Percentiles rank a stretch among this genome's conserved stretches.
Evolutionary conservation across 805 yeast genomes (phyloP).

Genomic region (Citeromyces nyonsensis): DNA sequence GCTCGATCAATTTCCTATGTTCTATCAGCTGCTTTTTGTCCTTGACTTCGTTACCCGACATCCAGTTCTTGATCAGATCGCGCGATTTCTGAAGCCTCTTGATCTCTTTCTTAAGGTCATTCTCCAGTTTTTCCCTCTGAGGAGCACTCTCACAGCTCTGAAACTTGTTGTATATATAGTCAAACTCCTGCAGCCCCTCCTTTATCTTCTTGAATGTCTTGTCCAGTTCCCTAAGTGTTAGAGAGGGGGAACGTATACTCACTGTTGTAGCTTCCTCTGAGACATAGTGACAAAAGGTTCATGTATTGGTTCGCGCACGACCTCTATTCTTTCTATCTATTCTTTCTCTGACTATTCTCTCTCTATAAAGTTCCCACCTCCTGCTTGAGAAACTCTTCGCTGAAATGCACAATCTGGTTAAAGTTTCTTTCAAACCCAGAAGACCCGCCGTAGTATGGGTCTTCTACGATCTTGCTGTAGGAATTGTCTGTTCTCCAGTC

Average conservation of each 20-base stretch:
- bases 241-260: conserved; percentile 9
- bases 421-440: conserved; percentile 75
- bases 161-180: conserved; percentile 73
- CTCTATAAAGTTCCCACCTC: conserved; percentile 13
- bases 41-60: conserved; percentile 80
- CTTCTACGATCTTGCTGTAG: conserved; percentile 51
- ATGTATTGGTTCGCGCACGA: neutral
- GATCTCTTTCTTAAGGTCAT: conserved; percentile 86
- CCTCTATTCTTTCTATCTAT: neutral
- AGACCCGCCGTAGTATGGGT: conserved; percentile 86
- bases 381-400: conserved; percentile 46
- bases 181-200: conserved; percentile 82
- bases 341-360: conserved; percentile 2
- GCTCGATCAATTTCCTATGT: conserved; percentile 51
- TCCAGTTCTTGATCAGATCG: conserved; percentile 93
- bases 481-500: conserved; percentile 48
- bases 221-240: conserved; percentile 54
- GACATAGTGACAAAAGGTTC: conserved; percentile 17
- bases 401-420: conserved; percentile 60
- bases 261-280: conserved; percentile 33
- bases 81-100: conserved; percentile 86
- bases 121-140: conserved; percentile 86
- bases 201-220: conserved; percentile 82
- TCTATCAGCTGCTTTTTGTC: conserved; percentile 75
- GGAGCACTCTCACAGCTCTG: conserved; percentile 68